Base-by-base conservation (phyloP, 1,284 basidiomycete species). In the Anthracocystis panici-leucophaei region DNA sequence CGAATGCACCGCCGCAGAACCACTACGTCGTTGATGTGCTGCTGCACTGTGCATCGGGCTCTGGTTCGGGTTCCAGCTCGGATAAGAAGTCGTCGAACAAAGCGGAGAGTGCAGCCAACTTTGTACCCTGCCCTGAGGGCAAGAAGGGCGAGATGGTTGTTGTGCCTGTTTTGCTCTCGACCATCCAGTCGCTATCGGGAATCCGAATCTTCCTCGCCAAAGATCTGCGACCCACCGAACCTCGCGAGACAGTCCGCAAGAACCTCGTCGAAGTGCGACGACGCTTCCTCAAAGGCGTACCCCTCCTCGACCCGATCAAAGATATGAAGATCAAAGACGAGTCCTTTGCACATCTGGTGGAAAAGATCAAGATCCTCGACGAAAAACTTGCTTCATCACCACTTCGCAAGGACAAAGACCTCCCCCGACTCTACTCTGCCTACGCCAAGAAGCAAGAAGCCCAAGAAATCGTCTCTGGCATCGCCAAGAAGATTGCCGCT, bases 321-420 rank as follows among this genome's bases (percentile, higher is more conserved):
- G 95, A 98, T 85, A 96, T 99, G 95, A 92, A 92, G 29, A 97
- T 99, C 85, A 93, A 92, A 72, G 97, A 99, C 82, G 92, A 94
- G 42, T 92, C 92, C 71, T 99, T 99, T 87, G 90, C 91, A 81
- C 91, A 91, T 61, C 89, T 99, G 4, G 63, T 84, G 3, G 75
- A 77, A 40, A 84, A 84, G 68, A 78, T 82, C 57, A 78, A 70
- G 52, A 75, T 82, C 31, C 62, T 84, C 33, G 69, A 75, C 14
- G 50, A 59, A 45, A 76, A 73, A 48, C 66, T 83, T 16, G 60
- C 52, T 9, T 54, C 76, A 27, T 70, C 77, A 6, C 48, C 73
- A 0, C 57, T 82, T 38, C 66, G 63, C 25, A 66, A 70, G 23
- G 69, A 90, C 96, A 90, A 91, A 0, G 87, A 90, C 87, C 56